Evolutionary conservation across 768 basidiomycete genomes (phyloP), one percentile per base, ranked within the genome.

Genomic region (Clathrus columnatus): DNA sequence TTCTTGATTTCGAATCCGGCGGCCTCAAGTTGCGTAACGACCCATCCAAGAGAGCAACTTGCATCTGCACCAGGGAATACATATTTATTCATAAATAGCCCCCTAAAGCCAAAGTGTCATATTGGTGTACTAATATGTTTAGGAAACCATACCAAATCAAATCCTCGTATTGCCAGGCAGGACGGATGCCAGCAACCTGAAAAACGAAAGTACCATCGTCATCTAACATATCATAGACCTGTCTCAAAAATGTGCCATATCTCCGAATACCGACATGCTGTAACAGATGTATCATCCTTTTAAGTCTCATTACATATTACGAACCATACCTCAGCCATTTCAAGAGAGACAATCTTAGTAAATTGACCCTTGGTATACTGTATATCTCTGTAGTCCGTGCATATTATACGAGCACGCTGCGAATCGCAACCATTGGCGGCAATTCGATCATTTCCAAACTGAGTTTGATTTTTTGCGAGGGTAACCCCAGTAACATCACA

Each of bases 1-100:
- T 88, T 91, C 75, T 96, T 97, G 58, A 98, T 84, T 68, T 99
- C 96, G 62, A 98, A 98, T 58, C 95, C 94, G 57, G 89, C 92
- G 26, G 75, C 74, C 72, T 98, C 93, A 49, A 77, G 68, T 65
- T 90, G 77, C 26, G 59, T 73, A 79, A 99, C 78, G 54, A 96
- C 92, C 95, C 95, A 98, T 41, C 88, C 91, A 27, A 98, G 84
- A 18, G 94, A 90, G 69, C 91, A 91, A 2, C 86, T 91, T 0
- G 96, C 96, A 64, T 99, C 96, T 2, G 95, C 96, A 66, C 95
- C 95, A 45, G 96, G 95, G 85, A 99, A 99, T 67, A 99, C 73
- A 61, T 99, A 98, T 65, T 93, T 93, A 81, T 90, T 94, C 91
- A 94, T 94, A 76, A 94, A 95, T 21, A 94, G 77, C 61, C 92